These are phyloP conservation scores for Aspergillus piperis DNA, from an alignment of 2,329 filamentous ascomycete genomes.

Conservation along the genomic window DNA sequence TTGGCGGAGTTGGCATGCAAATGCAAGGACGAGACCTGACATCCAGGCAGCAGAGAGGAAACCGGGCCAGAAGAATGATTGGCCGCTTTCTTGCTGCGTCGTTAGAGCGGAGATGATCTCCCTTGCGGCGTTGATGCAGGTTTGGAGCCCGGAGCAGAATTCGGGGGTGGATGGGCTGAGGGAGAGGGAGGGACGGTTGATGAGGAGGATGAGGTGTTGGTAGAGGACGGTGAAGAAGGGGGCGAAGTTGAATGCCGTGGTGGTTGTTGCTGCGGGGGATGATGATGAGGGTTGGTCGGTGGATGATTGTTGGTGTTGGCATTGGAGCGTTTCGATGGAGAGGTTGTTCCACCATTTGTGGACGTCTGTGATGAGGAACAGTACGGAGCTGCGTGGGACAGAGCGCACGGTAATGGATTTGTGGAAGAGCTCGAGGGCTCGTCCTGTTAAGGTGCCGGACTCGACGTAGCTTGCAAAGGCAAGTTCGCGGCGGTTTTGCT, in stretches of 20 bases:
- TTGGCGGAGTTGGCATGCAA: slow-evolving; percentile 44
- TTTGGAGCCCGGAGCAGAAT: slow-evolving; percentile 44
- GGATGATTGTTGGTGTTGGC: not conserved
- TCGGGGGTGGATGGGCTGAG: slow-evolving; percentile 40
- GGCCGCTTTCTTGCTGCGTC: slow-evolving; percentile 32
- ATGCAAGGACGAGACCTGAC: slow-evolving; percentile 44
- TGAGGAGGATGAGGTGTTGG: slow-evolving; percentile 43
- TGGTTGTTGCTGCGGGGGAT: not conserved
- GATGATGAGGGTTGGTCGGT: not conserved
- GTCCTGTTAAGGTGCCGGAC: slow-evolving; percentile 42
- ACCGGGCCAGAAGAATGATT: slow-evolving; percentile 43
- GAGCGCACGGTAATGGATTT: slow-evolving; percentile 45
- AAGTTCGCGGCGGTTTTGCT: slow-evolving; percentile 30
- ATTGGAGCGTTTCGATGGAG: slow-evolving; percentile 21
- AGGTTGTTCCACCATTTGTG: slow-evolving; percentile 48
- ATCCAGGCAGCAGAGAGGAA: slow-evolving; percentile 45
- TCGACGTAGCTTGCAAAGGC: slow-evolving; percentile 43
- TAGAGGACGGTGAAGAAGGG: slow-evolving; percentile 47
- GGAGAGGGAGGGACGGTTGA: slow-evolving; percentile 43
- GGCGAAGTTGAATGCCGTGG: slow-evolving; percentile 32
- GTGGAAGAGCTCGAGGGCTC: slow-evolving; percentile 45
- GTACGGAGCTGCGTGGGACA: slow-evolving; percentile 39
- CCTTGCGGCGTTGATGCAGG: slow-evolving; percentile 44
- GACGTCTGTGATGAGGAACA: slow-evolving; percentile 43
- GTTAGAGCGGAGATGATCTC: slow-evolving; percentile 41